Percentiles rank a stretch among this genome's conserved stretches.
phyloP scores from a whole-genome alignment of 2,329 filamentous ascomycete genomes.

The Pseudogymnoascus sp. region DNA sequence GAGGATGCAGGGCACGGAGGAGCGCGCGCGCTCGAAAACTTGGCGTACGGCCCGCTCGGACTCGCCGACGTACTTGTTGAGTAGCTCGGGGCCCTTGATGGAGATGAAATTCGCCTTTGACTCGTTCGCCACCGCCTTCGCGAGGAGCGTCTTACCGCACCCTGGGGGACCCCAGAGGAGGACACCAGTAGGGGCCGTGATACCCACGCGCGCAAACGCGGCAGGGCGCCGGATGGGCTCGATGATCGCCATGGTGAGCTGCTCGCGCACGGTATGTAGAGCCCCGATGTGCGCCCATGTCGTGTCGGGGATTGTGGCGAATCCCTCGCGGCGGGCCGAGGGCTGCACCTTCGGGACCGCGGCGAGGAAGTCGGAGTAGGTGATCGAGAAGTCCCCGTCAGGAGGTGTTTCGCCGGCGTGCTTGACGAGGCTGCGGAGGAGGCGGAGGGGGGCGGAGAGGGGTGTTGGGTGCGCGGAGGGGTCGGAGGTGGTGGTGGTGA shows the following conservation, averaged over 20 bases:
- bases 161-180: constrained; percentile 94
- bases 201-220: constrained; percentile 66
- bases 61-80: constrained; percentile 98
- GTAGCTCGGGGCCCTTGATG: constrained; percentile 88
- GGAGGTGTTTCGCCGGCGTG: constrained; percentile 43
- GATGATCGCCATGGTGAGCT: constrained; percentile 79
- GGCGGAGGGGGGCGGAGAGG: constrained; percentile 29
- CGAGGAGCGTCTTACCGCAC: constrained; percentile 92
- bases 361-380: constrained; percentile 60
- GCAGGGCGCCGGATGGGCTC: constrained; percentile 79
- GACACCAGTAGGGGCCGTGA: constrained; percentile 75
- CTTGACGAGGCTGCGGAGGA: constrained; percentile 43
- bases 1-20: constrained; percentile 82
- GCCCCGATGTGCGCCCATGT: constrained; percentile 92
- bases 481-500: constrained; percentile 19
- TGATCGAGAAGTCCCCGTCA: constrained; percentile 49
- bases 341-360: constrained; percentile 70
- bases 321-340: constrained; percentile 84
- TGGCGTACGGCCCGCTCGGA: constrained; percentile 88
- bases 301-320: constrained; percentile 86
- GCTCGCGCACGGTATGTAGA: constrained; percentile 66
- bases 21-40: constrained; percentile 80
- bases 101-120: constrained; percentile 97
- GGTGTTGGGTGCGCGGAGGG: constrained; percentile 7
- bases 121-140: constrained; percentile 92